Conservation (phyloP, 768 basidiomycete species). For the Xanthoconium purpureum region DNA sequence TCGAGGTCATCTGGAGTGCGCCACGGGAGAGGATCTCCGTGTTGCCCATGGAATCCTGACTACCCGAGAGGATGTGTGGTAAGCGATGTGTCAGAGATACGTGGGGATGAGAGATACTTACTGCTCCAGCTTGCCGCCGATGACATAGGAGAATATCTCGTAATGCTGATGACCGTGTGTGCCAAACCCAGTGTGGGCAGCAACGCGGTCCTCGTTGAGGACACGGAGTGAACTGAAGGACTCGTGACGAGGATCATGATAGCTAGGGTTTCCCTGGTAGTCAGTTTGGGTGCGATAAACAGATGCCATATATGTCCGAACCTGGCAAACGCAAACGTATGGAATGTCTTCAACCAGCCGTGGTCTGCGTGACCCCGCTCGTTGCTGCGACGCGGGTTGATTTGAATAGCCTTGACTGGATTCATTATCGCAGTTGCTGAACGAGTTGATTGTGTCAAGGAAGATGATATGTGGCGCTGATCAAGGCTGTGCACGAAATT, state of each 20-base stretch:
- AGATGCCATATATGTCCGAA: constrained; percentile 33
- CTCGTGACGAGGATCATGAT: constrained; percentile 55
- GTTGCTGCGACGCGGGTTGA: constrained; percentile 54
- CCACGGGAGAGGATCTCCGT: constrained; percentile 86
- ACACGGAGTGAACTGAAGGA: constrained; percentile 77
- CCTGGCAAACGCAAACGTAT: constrained; percentile 77
- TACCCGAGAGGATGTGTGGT: constrained; percentile 22
- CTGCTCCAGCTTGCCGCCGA: constrained; percentile 80
- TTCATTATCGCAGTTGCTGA: constrained; percentile 12
- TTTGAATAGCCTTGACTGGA: constrained; percentile 27
- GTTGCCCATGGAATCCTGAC: constrained; percentile 91
- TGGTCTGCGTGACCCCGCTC: constrained; percentile 75
- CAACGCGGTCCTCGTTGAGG: constrained; percentile 92
- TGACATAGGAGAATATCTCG: constrained; percentile 90
- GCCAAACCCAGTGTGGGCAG: constrained; percentile 74
- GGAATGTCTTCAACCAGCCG: constrained; percentile 85
- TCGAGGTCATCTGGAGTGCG: constrained; percentile 86
- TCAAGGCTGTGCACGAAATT: neutral
- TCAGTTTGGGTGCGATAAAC: constrained; percentile 18
- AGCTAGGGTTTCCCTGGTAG: constrained; percentile 36
- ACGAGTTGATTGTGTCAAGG: neutral
- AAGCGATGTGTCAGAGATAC: neutral
- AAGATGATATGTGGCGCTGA: neutral
- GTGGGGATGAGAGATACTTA: constrained; percentile 35
- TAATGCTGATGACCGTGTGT: constrained; percentile 81